phyloP scores from a whole-genome alignment of 331 rosid species.

The Quercus phellos region DNA sequence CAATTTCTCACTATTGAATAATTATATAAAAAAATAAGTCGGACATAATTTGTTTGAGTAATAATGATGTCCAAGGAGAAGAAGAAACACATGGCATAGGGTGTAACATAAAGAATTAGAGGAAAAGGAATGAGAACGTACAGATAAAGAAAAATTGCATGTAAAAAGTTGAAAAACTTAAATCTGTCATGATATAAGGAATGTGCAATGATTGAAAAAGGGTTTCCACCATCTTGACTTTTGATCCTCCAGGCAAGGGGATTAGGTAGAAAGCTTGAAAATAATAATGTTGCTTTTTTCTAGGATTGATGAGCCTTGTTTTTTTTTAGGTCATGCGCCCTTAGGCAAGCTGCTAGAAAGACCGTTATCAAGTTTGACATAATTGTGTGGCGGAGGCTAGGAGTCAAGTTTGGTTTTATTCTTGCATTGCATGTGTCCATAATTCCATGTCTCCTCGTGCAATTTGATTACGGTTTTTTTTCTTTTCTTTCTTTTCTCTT shows the following conservation, averaged over 20 bases:
- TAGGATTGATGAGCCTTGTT: not conserved
- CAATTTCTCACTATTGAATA: too few species aligned
- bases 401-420: too few species aligned
- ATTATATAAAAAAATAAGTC: too few species aligned
- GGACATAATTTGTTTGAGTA: too few species aligned
- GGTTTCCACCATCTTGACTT: slow-evolving; percentile 32
- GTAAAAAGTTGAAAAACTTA: not conserved
- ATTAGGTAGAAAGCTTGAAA: slow-evolving; percentile 28
- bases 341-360: not conserved
- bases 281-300: not conserved
- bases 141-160: not conserved
- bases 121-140: slow-evolving; percentile 2
- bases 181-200: slow-evolving; percentile 5
- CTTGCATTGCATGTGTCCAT: too few species aligned
- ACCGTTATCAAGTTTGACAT: not conserved
- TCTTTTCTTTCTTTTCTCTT: too few species aligned
- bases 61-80: too few species aligned
- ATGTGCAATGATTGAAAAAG: slow-evolving; percentile 20
- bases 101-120: not conserved
- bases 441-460: too few species aligned
- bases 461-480: too few species aligned
- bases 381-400: too few species aligned
- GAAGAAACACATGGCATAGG: not conserved
- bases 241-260: slow-evolving; percentile 14
- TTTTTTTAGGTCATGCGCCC: too few species aligned